Evolutionary conservation across 2,329 filamentous ascomycete species (phyloP).

Genomic region (Triangularia setosa): DNA sequence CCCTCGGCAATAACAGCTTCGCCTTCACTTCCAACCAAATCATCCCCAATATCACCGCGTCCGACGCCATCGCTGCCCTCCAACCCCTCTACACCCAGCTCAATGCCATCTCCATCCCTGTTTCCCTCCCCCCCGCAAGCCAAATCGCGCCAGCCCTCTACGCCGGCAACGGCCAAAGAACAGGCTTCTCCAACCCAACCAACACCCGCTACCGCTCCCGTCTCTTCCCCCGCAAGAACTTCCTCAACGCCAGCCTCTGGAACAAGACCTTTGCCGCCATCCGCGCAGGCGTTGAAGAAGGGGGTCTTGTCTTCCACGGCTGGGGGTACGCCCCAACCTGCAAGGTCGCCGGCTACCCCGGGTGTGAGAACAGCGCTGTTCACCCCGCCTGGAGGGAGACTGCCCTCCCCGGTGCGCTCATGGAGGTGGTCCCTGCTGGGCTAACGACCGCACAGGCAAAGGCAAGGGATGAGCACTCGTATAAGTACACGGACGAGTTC

Average conservation of each 20-base stretch:
- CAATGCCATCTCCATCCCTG: conserved; percentile 29
- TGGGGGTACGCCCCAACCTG: conserved; percentile 23
- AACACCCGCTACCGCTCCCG: conserved; percentile 29
- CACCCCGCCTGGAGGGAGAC: conserved; percentile 28
- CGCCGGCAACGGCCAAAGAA: conserved; percentile 16
- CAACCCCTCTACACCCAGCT: conserved; percentile 32
- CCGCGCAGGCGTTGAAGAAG: conserved; percentile 23
- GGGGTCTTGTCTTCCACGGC: conserved; percentile 29
- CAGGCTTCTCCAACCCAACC: conserved; percentile 17
- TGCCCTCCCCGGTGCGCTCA: conserved; percentile 20
- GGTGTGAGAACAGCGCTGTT: conserved; percentile 23
- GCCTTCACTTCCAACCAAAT: conserved; percentile 23
- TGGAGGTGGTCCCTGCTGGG: conserved; percentile 18
- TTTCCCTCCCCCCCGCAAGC: conserved; percentile 13
- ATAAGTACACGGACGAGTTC: conserved; percentile 15
- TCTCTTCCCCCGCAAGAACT: conserved; percentile 26
- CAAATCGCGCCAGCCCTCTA: conserved; percentile 13
- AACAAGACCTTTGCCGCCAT: conserved; percentile 22
- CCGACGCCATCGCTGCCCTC: conserved; percentile 29
- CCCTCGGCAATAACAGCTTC: conserved; percentile 26
- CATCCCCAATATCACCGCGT: conserved; percentile 29
- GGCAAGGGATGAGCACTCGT: conserved; percentile 10
- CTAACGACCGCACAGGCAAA: conserved; percentile 15
- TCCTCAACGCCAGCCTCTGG: conserved; percentile 19
- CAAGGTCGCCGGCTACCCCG: conserved; percentile 23